Percentiles rank a stretch among this genome's conserved stretches.
Evolutionary conservation across 345 rosid species (phyloP).

Genomic region (Pistacia vera): DNA sequence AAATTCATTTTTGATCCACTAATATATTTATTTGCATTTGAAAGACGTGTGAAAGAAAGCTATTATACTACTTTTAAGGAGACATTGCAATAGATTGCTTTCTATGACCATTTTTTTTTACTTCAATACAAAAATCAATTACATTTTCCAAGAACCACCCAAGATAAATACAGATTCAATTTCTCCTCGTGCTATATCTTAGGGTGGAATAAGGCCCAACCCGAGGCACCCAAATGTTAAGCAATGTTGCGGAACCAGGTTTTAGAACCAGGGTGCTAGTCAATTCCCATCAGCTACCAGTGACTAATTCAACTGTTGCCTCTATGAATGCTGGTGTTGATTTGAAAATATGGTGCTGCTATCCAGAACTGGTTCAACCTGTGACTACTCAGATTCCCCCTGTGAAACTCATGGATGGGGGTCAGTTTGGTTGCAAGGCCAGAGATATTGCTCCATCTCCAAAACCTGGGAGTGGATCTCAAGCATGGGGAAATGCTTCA

Average conservation of each 20-base stretch:
- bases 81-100: neutral
- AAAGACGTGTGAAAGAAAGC: neutral
- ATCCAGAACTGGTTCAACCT: slow-evolving; percentile 56
- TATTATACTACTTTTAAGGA: neutral
- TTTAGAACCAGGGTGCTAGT: slow-evolving; percentile 30
- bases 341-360: slow-evolving; percentile 29
- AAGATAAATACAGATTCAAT: neutral
- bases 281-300: slow-evolving; percentile 32
- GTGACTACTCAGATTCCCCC: slow-evolving; percentile 32
- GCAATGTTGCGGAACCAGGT: neutral
- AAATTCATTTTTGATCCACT: neutral
- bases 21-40: neutral
- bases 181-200: neutral
- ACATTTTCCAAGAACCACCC: neutral
- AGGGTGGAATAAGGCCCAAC: neutral
- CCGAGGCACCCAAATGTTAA: too few species aligned
- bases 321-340: slow-evolving; percentile 36
- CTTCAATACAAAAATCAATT: neutral
- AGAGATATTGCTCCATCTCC: slow-evolving; percentile 38
- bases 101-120: neutral
- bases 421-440: slow-evolving; percentile 44
- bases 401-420: slow-evolving; percentile 48
- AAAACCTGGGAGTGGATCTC: slow-evolving; percentile 43
- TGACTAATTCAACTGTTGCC: slow-evolving; percentile 21
- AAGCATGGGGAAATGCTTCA: slow-evolving; percentile 53